phyloP scores from a whole-genome alignment of 2,329 filamentous ascomycete species.

The Microdochium trichocladiopsis region DNA sequence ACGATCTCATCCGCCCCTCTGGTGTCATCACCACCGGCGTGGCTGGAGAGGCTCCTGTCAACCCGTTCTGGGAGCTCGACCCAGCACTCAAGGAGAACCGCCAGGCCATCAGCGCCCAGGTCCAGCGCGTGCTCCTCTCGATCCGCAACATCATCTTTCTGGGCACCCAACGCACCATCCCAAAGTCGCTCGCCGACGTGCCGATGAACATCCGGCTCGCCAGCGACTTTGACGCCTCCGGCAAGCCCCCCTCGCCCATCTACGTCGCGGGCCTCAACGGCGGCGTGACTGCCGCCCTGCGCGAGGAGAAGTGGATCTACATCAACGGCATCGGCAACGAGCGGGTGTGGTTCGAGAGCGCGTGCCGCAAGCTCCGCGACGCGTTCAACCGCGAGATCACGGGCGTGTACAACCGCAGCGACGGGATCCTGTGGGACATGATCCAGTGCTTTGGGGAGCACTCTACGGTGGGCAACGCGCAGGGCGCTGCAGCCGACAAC shows the following conservation, averaged over 20 bases:
- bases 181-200: neutral
- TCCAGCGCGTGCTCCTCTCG: neutral
- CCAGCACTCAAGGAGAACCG: neutral
- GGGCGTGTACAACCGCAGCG: constrained; percentile 7
- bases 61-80: neutral
- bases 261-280: neutral
- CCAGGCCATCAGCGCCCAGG: neutral
- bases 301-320: neutral
- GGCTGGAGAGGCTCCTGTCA: neutral
- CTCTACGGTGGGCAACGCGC: neutral
- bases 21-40: neutral
- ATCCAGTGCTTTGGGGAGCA: constrained; percentile 5
- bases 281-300: neutral
- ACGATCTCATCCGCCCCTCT: neutral
- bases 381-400: constrained; percentile 4
- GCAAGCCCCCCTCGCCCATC: neutral
- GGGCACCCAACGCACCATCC: neutral
- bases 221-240: neutral
- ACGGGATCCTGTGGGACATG: constrained; percentile 8
- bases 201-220: neutral
- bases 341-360: neutral
- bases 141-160: neutral
- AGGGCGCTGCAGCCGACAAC: neutral
- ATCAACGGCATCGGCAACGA: constrained; percentile 1
- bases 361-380: neutral